These are phyloP conservation scores for Abrus precatorius DNA, from an alignment of 306 rosid genomes.

Conservation along the genomic window DNA sequence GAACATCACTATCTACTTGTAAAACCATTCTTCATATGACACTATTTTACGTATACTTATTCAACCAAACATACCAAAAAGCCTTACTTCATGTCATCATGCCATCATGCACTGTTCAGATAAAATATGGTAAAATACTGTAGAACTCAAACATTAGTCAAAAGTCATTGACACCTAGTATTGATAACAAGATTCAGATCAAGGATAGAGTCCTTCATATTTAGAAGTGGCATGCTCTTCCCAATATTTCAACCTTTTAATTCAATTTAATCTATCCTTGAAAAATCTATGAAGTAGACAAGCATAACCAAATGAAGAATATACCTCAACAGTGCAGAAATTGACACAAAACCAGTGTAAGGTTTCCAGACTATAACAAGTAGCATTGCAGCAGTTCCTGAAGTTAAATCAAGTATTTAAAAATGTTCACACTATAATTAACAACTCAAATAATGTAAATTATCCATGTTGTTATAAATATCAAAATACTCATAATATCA, in stretches of 20 bases:
- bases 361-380: conserved; percentile 96
- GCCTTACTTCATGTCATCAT: not conserved
- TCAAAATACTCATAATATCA: conserved; percentile 21
- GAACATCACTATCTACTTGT: conserved; percentile 14
- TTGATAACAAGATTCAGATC: conserved; percentile 31
- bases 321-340: conserved; percentile 83
- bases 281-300: conserved; percentile 12
- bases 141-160: conserved; percentile 34
- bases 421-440: conserved; percentile 30
- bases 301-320: conserved; percentile 27
- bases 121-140: conserved; percentile 7
- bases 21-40: conserved; percentile 12
- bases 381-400: conserved; percentile 97
- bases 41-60: conserved; percentile 29
- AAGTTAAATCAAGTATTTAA: conserved; percentile 45
- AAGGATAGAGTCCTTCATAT: conserved; percentile 26
- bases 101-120: not conserved
- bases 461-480: conserved; percentile 19
- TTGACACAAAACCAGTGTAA: conserved; percentile 73
- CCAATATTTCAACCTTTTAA: conserved; percentile 26
- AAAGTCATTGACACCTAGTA: conserved; percentile 10
- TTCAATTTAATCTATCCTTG: conserved; percentile 30
- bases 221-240: conserved; percentile 15
- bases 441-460: conserved; percentile 18
- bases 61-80: conserved; percentile 36